Evolutionary conservation across 2,329 filamentous ascomycete genomes (phyloP), one percentile per base, ranked within the genome.

Genomic region (Sphaceloma murrayae): DNA sequence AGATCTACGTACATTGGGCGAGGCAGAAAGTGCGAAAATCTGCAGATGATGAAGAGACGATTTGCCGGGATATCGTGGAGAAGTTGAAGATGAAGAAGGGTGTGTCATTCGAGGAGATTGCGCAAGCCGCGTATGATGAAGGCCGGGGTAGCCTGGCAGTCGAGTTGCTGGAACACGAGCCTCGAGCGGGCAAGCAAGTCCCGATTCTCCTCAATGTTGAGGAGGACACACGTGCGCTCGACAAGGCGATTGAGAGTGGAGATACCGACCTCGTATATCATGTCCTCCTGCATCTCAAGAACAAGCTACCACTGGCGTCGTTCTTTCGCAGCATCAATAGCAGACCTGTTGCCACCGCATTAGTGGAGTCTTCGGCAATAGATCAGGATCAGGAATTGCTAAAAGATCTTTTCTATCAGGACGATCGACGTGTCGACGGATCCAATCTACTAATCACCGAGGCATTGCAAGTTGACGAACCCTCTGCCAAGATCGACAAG

Each of bases 401-500:
- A 18, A 98, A 96, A 57, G 91, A 96, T 58, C 70, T 98, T 3
- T 98, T 91, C 66, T 98, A 98, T 60, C 91, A 96, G 65, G 91
- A 96, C 56, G 91, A 98, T 60, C 78, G 89, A 4, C 78, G 88
- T 3, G 69, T 87, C 4, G 91, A 96, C 52, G 87, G 91, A 2
- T 84, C 89, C 0, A 83, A 86, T 47, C 78, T 98, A 2, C 83
- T 96, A 48, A 69, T 98, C 10, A 77, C 78, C 14, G 89, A 98
- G 63, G 85, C 88, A 1, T 69, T 98, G 5, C 67, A 73, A 3
- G 84, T 91, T 57, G 72, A 78, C 1, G 78, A 83, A 50, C 69
- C 78, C 18, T 73, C 79, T 24, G 80, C 78, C 1, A 75, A 84
- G 4, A 74, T 76, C 1, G 91, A 96, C 61, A 96, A 95, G 66